A percentile compares a stretch with the other conserved stretches of the same genome.
Conservation (phyloP, 1,284 basidiomycete species). For the Trichosporon faecale region DNA sequence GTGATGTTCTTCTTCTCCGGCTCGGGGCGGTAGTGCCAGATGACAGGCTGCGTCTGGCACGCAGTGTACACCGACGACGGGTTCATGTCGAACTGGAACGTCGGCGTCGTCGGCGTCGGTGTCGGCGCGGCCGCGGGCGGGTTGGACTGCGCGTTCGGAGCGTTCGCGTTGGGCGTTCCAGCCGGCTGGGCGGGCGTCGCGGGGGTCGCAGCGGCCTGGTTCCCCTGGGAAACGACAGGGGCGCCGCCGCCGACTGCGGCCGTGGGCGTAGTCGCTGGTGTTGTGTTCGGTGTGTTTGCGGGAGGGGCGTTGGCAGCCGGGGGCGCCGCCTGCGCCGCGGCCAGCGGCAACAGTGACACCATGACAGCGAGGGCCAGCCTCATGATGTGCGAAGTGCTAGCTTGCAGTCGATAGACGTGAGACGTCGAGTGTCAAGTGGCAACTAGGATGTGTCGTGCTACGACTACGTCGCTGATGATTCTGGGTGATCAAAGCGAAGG, state of each 20-base stretch:
- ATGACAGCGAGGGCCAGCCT: constrained; percentile 3
- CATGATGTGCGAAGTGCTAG: background rate
- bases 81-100: constrained; percentile 4
- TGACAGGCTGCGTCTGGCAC: background rate
- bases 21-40: background rate
- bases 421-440: background rate
- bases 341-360: background rate
- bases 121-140: background rate
- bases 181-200: constrained; percentile 11
- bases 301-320: background rate
- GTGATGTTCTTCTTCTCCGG: background rate
- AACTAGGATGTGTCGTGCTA: background rate
- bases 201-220: background rate
- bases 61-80: background rate
- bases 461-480: background rate
- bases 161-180: background rate
- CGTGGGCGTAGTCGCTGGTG: constrained; percentile 26
- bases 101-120: background rate
- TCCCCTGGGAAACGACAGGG: background rate
- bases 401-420: background rate
- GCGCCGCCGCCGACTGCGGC: background rate
- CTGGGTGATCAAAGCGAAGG: background rate
- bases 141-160: background rate
- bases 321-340: background rate
- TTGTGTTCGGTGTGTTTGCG: background rate